Conservation (phyloP, 73 alveolate species). For the Paramecium primaurelia region DNA sequence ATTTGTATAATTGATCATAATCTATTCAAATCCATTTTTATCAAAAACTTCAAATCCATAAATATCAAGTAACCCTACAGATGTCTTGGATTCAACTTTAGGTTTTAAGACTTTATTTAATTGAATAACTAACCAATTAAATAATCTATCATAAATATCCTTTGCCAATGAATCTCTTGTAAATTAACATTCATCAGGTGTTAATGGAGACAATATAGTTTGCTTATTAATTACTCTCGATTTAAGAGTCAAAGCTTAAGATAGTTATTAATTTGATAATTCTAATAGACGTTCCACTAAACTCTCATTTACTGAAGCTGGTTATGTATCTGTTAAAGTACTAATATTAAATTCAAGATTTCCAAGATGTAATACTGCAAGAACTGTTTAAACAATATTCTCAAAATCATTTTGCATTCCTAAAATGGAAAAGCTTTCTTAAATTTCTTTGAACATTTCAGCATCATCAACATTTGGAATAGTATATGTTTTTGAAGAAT, state of each 20-base stretch:
- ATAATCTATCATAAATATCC: conserved; percentile 88
- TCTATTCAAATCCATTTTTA: conserved; percentile 93
- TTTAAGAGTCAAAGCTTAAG: conserved; percentile 30
- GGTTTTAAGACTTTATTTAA: conserved; percentile 49
- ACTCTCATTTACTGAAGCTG: conserved; percentile 4
- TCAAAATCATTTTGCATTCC: conserved; percentile 13
- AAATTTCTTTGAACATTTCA: conserved; percentile 43
- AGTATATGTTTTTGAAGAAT: conserved; percentile 43
- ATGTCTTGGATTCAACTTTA: conserved; percentile 14
- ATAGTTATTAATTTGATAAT: not conserved
- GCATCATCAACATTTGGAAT: conserved; percentile 53
- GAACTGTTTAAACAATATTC: not conserved
- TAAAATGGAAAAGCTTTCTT: not conserved
- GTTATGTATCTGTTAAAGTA: conserved; percentile 48
- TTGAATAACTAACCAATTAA: conserved; percentile 84
- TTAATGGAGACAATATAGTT: conserved; percentile 45
- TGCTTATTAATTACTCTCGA: conserved; percentile 28
- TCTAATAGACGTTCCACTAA: conserved; percentile 8
- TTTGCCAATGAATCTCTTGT: conserved; percentile 93
- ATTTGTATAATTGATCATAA: conserved; percentile 94
- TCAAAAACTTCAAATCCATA: conserved; percentile 98
- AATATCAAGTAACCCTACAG: conserved; percentile 98
- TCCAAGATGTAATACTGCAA: conserved; percentile 50
- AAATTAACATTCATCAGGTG: conserved; percentile 40
- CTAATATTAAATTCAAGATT: conserved; percentile 41